Conservation (phyloP, 202 grass and related monocot species). For the Saccharum hybrid region DNA sequence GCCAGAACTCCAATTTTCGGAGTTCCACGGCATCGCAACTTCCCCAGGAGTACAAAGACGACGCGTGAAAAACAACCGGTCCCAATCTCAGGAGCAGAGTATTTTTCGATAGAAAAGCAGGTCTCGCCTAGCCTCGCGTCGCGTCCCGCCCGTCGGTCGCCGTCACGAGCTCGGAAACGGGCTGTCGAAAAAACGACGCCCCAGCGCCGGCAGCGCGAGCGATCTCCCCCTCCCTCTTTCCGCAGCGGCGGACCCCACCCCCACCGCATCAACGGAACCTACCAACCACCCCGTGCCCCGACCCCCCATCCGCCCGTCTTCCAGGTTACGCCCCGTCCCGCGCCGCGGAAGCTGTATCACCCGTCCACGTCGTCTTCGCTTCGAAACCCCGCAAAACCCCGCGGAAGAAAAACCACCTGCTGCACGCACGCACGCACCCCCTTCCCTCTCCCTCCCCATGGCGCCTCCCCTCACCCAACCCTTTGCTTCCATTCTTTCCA, state of each 20-base stretch:
- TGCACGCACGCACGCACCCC: slow-evolving; percentile 27
- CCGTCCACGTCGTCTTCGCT: slow-evolving; percentile 66
- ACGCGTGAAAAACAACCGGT: background rate
- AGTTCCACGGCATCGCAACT: background rate
- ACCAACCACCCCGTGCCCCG: slow-evolving; percentile 34
- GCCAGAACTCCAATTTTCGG: too few species aligned
- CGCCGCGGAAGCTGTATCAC: background rate
- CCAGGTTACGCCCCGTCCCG: slow-evolving; percentile 40
- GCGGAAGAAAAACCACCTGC: slow-evolving; percentile 40
- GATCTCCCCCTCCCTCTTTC: background rate
- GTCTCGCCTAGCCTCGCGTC: background rate
- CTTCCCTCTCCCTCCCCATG: background rate
- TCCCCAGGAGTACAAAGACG: background rate
- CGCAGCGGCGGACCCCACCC: slow-evolving; percentile 41
- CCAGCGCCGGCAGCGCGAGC: slow-evolving; percentile 34
- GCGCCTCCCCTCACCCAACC: slow-evolving; percentile 35
- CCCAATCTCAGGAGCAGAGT: background rate
- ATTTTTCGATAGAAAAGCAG: background rate
- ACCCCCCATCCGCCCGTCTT: slow-evolving; percentile 46
- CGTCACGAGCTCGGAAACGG: slow-evolving; percentile 15
- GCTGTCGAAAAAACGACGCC: slow-evolving; percentile 41
- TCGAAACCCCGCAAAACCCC: slow-evolving; percentile 72
- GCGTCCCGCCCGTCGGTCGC: slow-evolving; percentile 7
- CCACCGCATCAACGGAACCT: slow-evolving; percentile 25
- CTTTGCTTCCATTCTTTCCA: slow-evolving; percentile 97